Evolutionary conservation across 345 rosid genomes (phyloP), one percentile per base, ranked within the genome.

Genomic region (Fremontodendron californicum): DNA sequence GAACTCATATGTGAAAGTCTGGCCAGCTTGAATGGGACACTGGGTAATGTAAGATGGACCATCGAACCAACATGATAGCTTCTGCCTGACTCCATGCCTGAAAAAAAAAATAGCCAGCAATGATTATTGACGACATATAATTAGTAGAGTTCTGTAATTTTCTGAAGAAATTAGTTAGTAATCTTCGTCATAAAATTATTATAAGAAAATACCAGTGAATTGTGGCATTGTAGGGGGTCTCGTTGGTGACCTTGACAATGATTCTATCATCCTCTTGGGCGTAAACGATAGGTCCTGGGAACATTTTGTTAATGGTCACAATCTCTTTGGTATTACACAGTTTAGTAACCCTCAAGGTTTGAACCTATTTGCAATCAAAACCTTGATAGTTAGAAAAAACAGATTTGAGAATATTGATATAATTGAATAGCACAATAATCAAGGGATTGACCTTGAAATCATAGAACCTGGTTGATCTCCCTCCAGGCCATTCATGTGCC

Each of bases 71-170:
- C 96, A 90, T 8, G 98, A 89, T 43, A 87, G 80, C 79, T 79
- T 89, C 81, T 92, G 98, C 85, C 91, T 87, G 25, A 94, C 89
- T n/a, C 97, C 98, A 78, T 94, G 98, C 98, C 98, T 91, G 43
- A 16, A 52, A 57, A 55, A 19, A 58, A 9, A 39, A 11, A 6
- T 7, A 27, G 6, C 19, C 58, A 12, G 16, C 37, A 81, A 54
- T 40, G 46, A 27, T 35, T 8, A 55, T 9, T 5, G 18, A 31
- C 31, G 15, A 70, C 23, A 46, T 25, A 45, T 6, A 25, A 69
- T 46, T 13, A 5, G 65, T 46, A 46, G 73, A 16, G 33, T 5
- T 43, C n/a, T 13, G 15, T 15, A 16, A 3, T 52, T 16, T 1
- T 5, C 27, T 37, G 16, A 35, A n/a, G n/a, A n/a, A n/a, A n/a